Evolutionary conservation across 192 early-diverging fungal genomes (phyloP).

Genomic region (Coemansia sp.): DNA sequence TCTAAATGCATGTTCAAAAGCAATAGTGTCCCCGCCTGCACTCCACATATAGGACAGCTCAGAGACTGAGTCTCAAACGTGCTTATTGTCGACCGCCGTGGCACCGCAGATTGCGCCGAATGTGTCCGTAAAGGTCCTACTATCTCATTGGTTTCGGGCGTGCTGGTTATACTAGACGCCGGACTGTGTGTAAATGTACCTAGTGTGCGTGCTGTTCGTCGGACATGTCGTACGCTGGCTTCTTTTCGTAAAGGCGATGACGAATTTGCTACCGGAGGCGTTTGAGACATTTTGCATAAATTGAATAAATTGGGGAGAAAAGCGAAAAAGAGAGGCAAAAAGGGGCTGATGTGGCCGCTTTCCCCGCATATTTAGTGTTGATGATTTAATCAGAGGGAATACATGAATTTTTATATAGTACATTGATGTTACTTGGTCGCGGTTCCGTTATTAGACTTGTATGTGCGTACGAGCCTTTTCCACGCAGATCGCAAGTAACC

Average conservation of each 20-base stretch:
- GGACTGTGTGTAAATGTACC: slow-evolving; percentile 16
- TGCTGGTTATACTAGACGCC: neutral
- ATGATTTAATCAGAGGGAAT: too few relatives aligned
- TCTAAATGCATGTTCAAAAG: slow-evolving; percentile 54
- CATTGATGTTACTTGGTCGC: neutral
- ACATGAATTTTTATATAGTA: neutral
- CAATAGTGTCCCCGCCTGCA: slow-evolving; percentile 46
- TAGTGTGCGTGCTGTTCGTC: slow-evolving; percentile 40
- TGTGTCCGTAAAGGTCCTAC: neutral
- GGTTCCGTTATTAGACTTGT: slow-evolving; percentile 15
- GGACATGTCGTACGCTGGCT: slow-evolving; percentile 27
- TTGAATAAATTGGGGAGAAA: too few relatives aligned
- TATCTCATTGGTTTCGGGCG: neutral
- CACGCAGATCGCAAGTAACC: slow-evolving; percentile 52
- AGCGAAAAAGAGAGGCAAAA: neutral
- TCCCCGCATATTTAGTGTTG: too few relatives aligned
- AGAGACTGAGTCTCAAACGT: slow-evolving; percentile 1
- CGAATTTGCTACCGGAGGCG: neutral
- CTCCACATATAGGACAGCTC: slow-evolving; percentile 55
- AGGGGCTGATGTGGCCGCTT: too few relatives aligned
- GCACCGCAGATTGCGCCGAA: neutral
- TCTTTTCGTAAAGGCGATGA: slow-evolving; percentile 16
- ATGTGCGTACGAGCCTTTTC: slow-evolving; percentile 47
- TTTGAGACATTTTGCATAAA: slow-evolving; percentile 19
- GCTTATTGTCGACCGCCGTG: slow-evolving; percentile 10